These are phyloP conservation scores for Pleurotus tuoliensis DNA, from an alignment of 768 basidiomycete species.

Conservation along the genomic window DNA sequence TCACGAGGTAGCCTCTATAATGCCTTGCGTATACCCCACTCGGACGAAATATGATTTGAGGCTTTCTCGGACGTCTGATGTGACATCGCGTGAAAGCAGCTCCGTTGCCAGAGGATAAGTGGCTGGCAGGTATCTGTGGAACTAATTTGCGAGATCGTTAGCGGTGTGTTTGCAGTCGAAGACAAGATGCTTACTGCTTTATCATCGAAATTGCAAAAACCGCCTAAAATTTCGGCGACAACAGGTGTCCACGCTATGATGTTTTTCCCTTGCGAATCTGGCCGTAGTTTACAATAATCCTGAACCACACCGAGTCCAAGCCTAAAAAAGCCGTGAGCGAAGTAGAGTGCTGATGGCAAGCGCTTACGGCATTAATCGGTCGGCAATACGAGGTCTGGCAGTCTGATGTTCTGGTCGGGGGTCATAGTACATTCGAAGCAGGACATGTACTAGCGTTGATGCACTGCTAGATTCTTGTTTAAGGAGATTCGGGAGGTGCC, in stretches of 20 bases:
- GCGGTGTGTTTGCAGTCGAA: neutral
- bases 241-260: conserved; percentile 99
- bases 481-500: conserved; percentile 93
- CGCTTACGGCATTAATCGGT: conserved; percentile 66
- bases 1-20: conserved; percentile 57
- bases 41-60: conserved; percentile 77
- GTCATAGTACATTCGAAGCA: conserved; percentile 93
- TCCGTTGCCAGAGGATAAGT: conserved; percentile 91
- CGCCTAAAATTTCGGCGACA: conserved; percentile 89
- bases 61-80: conserved; percentile 77
- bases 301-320: conserved; percentile 84
- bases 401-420: conserved; percentile 83
- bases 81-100: conserved; percentile 76
- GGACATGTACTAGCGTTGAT: conserved; percentile 86
- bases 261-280: conserved; percentile 92
- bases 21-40: conserved; percentile 71
- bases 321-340: conserved; percentile 35
- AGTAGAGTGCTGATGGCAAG: neutral
- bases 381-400: conserved; percentile 74
- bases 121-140: conserved; percentile 80
- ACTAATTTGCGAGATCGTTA: conserved; percentile 44
- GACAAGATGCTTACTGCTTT: conserved; percentile 64
- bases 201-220: conserved; percentile 86
- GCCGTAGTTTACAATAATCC: conserved; percentile 85
- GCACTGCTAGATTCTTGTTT: conserved; percentile 99